A percentile compares a stretch with the other conserved stretches of the same genome.
These are phyloP conservation scores for Pyrus bretschneideri DNA, from an alignment of 306 rosid genomes.

Conservation along the genomic window DNA sequence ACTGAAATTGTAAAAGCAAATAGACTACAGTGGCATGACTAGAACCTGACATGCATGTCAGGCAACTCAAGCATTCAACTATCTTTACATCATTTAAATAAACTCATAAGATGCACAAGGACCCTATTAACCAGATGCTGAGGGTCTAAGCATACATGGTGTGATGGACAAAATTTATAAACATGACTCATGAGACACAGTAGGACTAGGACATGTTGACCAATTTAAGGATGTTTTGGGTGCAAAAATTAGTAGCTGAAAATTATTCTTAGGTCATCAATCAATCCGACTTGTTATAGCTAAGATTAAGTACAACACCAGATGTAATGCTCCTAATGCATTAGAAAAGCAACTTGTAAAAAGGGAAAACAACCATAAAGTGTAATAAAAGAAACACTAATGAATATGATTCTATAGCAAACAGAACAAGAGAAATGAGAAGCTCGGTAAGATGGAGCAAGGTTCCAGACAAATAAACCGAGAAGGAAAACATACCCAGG, in stretches of 20 bases:
- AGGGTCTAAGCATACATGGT: neutral
- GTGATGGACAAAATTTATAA: neutral
- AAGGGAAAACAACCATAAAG: neutral
- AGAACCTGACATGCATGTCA: slow-evolving; percentile 2
- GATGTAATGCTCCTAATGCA: neutral
- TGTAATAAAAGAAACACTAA: neutral
- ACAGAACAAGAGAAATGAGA: neutral
- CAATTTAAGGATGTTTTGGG: neutral
- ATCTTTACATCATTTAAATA: neutral
- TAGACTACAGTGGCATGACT: slow-evolving; percentile 11
- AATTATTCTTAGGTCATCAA: neutral
- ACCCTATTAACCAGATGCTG: neutral
- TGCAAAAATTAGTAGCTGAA: neutral
- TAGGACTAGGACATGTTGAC: neutral
- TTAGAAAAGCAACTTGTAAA: neutral
- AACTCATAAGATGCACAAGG: neutral
- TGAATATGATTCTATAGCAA: neutral
- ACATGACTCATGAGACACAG: neutral
- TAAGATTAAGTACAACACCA: neutral
- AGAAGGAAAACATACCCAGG: slow-evolving; percentile 69
- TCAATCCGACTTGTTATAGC: neutral
- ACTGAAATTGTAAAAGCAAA: slow-evolving; percentile 59
- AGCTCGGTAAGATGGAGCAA: neutral
- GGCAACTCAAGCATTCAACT: neutral
- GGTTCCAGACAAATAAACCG: neutral